These are phyloP conservation scores for Infundibulicybe gibba DNA, from an alignment of 768 basidiomycete species.

Conservation along the genomic window DNA sequence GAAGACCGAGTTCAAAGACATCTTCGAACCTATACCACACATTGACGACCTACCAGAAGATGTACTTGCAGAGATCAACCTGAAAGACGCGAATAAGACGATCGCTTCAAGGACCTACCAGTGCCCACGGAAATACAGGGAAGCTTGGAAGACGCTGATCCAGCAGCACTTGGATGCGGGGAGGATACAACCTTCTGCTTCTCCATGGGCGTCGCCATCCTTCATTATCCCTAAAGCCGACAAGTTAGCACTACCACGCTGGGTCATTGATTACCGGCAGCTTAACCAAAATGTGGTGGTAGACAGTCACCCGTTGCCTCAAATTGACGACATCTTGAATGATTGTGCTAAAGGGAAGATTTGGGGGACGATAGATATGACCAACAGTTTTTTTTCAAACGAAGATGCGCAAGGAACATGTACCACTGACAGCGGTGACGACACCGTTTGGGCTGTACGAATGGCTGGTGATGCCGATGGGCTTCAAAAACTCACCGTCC, in stretches of 20 bases:
- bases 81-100: too few species aligned
- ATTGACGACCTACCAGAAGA: slow-evolving; percentile 12
- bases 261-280: too few species aligned
- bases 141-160: slow-evolving; percentile 26
- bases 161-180: slow-evolving; percentile 27
- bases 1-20: background rate
- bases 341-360: too few species aligned
- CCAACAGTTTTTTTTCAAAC: slow-evolving; percentile 35
- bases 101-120: too few species aligned
- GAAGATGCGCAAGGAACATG: slow-evolving; percentile 4
- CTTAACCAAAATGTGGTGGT: slow-evolving; percentile 23
- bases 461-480: too few species aligned
- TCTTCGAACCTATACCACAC: slow-evolving; percentile 14
- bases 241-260: slow-evolving; percentile 17
- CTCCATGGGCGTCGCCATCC: slow-evolving; percentile 21
- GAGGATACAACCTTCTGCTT: slow-evolving; percentile 19
- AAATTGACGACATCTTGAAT: slow-evolving; percentile 26
- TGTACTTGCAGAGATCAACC: too few species aligned
- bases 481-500: too few species aligned
- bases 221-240: slow-evolving; percentile 12
- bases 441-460: too few species aligned
- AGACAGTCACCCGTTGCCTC: slow-evolving; percentile 23
- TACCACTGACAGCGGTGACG: slow-evolving; percentile 26
- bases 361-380: slow-evolving; percentile 33
- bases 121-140: slow-evolving; percentile 18